Base-by-base conservation (phyloP, 2,329 filamentous ascomycete species). In the Canariomyces notabilis region DNA sequence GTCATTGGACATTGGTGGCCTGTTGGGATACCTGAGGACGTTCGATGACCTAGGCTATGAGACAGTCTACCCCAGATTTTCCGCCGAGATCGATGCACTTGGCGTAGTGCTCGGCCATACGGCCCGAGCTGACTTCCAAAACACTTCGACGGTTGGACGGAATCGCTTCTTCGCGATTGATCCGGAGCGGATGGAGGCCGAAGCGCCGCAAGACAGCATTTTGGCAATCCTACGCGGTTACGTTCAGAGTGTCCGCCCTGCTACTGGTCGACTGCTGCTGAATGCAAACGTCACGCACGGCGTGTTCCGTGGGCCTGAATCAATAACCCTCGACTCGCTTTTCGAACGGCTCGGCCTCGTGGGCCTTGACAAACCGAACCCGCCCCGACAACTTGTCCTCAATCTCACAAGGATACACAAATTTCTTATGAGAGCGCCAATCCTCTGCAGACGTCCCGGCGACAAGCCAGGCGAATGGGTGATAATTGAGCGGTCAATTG, bases 281-380 rank as follows among this genome's bases (percentile, higher is more conserved):
- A 81, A 81, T 50, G 66, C 68, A 37, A 80, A 81, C 46, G 71
- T 78, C 8, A 73, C 73, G 0, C 72, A 79, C 51, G 73, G 71
- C 3, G 67, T 78, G 15, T 80, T 80, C 59, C 72, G 69, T 9
- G 26, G 26, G 14, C 26, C 26, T 9, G 58, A 64, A 3, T 52
- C 61, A 2, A 67, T 72, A 2, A 49, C 48, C 0, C 52, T 76
- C 2, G 52, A 55, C 1, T 49, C 64, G 0, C 51, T 75, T 4
- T 68, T 54, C 49, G 37, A 43, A 1, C 14, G 26, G 3, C 22
- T 52, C 7, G 32, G 31, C 3, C 23, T 57, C 2, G 20, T 37
- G 6, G 14, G 39, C 5, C 42, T 59, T 42, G 5, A 48, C 9
- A 4, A 21, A 9, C 20, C 37, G 19, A 2, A 11, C 5, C n/a